phyloP scores from a whole-genome alignment of 2,329 filamentous ascomycete genomes.

The Epichloe gansuensis region DNA sequence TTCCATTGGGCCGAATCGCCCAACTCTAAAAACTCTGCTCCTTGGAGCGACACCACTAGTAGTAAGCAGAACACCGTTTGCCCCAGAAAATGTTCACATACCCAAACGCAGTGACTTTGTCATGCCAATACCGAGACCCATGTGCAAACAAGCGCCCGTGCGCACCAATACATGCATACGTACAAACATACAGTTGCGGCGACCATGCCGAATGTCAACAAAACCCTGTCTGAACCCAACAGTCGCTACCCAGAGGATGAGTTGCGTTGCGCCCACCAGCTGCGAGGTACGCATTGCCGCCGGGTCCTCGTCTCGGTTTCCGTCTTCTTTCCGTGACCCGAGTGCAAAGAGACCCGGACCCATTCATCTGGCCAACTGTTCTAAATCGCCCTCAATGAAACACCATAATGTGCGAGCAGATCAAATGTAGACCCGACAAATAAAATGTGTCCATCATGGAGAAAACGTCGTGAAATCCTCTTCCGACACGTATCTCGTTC shows the following conservation, averaged over 20 bases:
- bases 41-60: not conserved
- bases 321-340: too few relatives aligned
- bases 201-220: not conserved
- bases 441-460: not conserved
- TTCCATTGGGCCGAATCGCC: not conserved
- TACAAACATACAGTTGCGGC: not conserved
- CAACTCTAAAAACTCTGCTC: not conserved
- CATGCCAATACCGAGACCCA: not conserved
- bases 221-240: not conserved
- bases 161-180: not conserved
- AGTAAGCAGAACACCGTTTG: not conserved
- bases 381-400: not conserved
- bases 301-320: not conserved
- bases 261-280: not conserved
- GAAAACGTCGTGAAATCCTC: not conserved
- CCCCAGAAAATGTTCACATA: not conserved
- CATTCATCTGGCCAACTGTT: not conserved
- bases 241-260: not conserved
- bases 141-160: not conserved
- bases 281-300: conserved; percentile 2
- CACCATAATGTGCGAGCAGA: not conserved
- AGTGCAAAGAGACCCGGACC: not conserved
- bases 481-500: not conserved
- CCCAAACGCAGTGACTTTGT: not conserved
- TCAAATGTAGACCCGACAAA: not conserved